Conservation (phyloP, 495 filamentous ascomycete species). For the Apiosordaria backusii region DNA sequence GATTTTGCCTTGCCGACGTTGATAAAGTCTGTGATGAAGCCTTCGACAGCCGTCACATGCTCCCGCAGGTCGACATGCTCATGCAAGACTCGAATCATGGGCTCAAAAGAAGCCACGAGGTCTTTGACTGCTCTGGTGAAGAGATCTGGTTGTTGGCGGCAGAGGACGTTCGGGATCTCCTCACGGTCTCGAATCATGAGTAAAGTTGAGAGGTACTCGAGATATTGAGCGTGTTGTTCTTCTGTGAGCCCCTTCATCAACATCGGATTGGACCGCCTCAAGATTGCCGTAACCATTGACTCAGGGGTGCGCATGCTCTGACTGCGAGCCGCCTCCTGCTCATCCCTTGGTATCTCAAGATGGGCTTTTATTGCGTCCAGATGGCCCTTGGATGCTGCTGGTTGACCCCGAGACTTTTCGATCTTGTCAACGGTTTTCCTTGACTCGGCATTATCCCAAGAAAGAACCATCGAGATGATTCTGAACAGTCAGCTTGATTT, state of each 20-base stretch:
- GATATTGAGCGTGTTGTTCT: slow-evolving; percentile 49
- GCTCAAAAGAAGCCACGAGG: slow-evolving; percentile 57
- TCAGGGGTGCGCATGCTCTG: slow-evolving; percentile 32
- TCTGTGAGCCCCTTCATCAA: slow-evolving; percentile 40
- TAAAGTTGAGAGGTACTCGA: slow-evolving; percentile 56
- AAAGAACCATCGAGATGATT: slow-evolving; percentile 60
- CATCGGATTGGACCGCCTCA: slow-evolving; percentile 32
- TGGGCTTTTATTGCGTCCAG: slow-evolving; percentile 49
- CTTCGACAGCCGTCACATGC: slow-evolving; percentile 53
- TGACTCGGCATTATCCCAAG: slow-evolving; percentile 58
- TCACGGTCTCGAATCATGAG: slow-evolving; percentile 61
- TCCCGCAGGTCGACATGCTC: slow-evolving; percentile 60
- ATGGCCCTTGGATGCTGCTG: slow-evolving; percentile 43
- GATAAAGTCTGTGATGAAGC: slow-evolving; percentile 60
- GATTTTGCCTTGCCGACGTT: slow-evolving; percentile 38
- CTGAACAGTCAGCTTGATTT: slow-evolving; percentile 28
- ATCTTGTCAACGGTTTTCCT: slow-evolving; percentile 51
- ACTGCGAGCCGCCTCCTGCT: slow-evolving; percentile 47
- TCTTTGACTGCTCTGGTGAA: slow-evolving; percentile 57
- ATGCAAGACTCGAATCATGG: slow-evolving; percentile 60
- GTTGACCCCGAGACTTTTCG: slow-evolving; percentile 45
- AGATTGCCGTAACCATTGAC: slow-evolving; percentile 53
- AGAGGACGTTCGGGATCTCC: slow-evolving; percentile 54
- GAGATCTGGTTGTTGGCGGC: slow-evolving; percentile 55
- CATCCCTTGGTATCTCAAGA: slow-evolving; percentile 39